Conservation (phyloP, 257 asterid genomes). For the Coffea canephora region DNA sequence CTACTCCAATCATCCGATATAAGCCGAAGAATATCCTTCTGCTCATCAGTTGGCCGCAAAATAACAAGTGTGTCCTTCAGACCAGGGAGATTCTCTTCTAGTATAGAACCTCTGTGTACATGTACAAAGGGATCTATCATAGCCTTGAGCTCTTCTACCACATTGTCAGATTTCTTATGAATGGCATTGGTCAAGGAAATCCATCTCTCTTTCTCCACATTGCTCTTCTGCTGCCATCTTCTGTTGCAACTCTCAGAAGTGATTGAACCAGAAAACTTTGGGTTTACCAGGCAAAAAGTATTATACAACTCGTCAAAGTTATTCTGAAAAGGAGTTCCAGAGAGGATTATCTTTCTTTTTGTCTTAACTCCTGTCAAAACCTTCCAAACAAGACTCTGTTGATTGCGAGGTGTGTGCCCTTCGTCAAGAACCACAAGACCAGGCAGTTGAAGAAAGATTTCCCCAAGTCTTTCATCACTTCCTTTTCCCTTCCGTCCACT, state of each 20-base stretch:
- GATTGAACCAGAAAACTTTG: conserved; percentile 31
- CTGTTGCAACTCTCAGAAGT: conserved; percentile 4
- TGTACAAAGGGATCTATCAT: conserved; percentile 69
- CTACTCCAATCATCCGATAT: neutral
- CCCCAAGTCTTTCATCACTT: conserved; percentile 24
- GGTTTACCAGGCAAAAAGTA: conserved; percentile 63
- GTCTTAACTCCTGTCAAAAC: conserved; percentile 49
- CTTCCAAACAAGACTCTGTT: conserved; percentile 51
- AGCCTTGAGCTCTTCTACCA: conserved; percentile 38
- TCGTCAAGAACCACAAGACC: conserved; percentile 69
- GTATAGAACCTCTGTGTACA: conserved; percentile 51
- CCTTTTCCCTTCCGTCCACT: conserved; percentile 26
- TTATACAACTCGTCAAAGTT: conserved; percentile 60
- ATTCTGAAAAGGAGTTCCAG: conserved; percentile 90
- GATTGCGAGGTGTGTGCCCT: conserved; percentile 80
- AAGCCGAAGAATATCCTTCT: conserved; percentile 30
- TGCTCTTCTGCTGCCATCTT: conserved; percentile 5
- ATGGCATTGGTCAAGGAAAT: conserved; percentile 35
- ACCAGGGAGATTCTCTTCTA: conserved; percentile 59
- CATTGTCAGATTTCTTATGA: conserved; percentile 19
- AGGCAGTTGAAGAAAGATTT: conserved; percentile 55
- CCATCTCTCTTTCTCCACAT: conserved; percentile 35
- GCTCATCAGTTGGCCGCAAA: conserved; percentile 54
- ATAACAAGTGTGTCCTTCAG: conserved; percentile 45
- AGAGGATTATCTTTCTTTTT: conserved; percentile 57